Percentiles rank a stretch among this genome's conserved stretches.
phyloP scores from a whole-genome alignment of 2,329 filamentous ascomycete genomes.

The Thermothelomyces thermophilus region DNA sequence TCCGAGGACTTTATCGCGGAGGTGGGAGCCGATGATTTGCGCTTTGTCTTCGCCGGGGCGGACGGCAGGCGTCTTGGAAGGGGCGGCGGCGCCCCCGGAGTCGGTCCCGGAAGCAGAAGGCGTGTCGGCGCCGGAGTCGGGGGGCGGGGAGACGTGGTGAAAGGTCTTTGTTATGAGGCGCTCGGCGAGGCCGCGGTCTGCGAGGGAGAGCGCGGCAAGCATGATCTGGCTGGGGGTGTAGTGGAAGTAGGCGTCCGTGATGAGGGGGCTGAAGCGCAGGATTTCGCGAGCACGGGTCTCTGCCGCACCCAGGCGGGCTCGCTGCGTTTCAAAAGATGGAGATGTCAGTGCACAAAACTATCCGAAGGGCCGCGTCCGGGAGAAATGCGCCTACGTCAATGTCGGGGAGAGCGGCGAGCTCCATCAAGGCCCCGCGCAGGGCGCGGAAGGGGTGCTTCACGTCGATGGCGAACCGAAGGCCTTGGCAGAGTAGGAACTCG shows the following conservation, averaged over 20 bases:
- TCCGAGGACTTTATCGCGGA: slow-evolving; percentile 43
- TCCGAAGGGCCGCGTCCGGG: too few species aligned
- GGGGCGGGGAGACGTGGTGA: slow-evolving; percentile 22
- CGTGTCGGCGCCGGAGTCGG: slow-evolving; percentile 23
- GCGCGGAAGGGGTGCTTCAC: slow-evolving; percentile 85
- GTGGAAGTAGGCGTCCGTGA: slow-evolving; percentile 96
- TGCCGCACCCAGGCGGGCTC: slow-evolving; percentile 48
- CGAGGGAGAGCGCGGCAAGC: slow-evolving; percentile 71
- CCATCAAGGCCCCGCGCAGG: slow-evolving; percentile 79
- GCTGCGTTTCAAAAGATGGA: slow-evolving; percentile 21
- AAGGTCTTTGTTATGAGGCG: slow-evolving; percentile 40
- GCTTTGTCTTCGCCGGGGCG: slow-evolving; percentile 22
- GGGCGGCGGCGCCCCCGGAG: slow-evolving; percentile 19
- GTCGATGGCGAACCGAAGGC: slow-evolving; percentile 87
- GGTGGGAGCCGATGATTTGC: slow-evolving; percentile 24
- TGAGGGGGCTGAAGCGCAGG: slow-evolving; percentile 70
- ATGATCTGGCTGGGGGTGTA: slow-evolving; percentile 93
- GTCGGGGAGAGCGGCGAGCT: slow-evolving; percentile 62
- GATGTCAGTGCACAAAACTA: too few species aligned
- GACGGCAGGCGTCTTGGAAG: slow-evolving; percentile 10
- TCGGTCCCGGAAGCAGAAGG: slow-evolving; percentile 14
- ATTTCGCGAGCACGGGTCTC: slow-evolving; percentile 67
- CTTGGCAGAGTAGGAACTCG: slow-evolving; percentile 89
- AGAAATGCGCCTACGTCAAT: slow-evolving; percentile 41
- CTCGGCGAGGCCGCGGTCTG: slow-evolving; percentile 58